Base-by-base conservation (phyloP, 1,284 basidiomycete species). In the Fomitopsis pinicola region DNA sequence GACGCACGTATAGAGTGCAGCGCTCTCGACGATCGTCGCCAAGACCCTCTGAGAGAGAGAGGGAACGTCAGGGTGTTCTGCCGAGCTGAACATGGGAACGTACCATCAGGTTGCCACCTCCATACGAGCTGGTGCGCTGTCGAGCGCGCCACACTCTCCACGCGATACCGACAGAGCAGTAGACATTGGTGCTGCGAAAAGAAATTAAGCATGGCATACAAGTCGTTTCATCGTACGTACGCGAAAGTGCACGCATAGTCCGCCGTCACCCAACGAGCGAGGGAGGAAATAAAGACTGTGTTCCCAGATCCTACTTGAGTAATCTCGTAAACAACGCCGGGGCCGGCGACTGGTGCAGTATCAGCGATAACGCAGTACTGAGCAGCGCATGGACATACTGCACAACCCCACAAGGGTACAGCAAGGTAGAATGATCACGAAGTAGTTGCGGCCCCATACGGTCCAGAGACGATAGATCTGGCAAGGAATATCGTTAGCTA, bases 391-490 rank as follows among this genome's bases (percentile, higher is more conserved):
- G 15, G 17, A 33, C 60, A 3, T 33, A 62, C 60, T 57, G 35
- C 44, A 57, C 2, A 58, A 42, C 5, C 56, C 60, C 17, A 56
- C 5, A 9, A 62, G 28, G 30, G 56, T 33, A 14, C 17, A 35
- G 17, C 30, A 26, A 6, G 60, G 60, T 33, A 62, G 5, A 8
- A 62, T 58, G 42, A 55, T 42, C 2, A 58, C 57, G 36, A 28
- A 50, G 42, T 55, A 54, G 42, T 58, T 62, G 17, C 58, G 48
- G 26, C 57, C 52, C 60, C 60, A 62, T 30, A 62, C 52, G 17
- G 53, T 58, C 60, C 60, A 62, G 4, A 62, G 33, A 15, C 57
- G 60, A n/a, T 62, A 62, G 4, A 58, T 50, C 60, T 62, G 28
- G 8, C 6, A 55, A 1, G 6, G 28, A 35, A 9, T 35, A 17